Base-by-base conservation (phyloP, 768 basidiomycete species). In the Pulveroboletus sp. region DNA sequence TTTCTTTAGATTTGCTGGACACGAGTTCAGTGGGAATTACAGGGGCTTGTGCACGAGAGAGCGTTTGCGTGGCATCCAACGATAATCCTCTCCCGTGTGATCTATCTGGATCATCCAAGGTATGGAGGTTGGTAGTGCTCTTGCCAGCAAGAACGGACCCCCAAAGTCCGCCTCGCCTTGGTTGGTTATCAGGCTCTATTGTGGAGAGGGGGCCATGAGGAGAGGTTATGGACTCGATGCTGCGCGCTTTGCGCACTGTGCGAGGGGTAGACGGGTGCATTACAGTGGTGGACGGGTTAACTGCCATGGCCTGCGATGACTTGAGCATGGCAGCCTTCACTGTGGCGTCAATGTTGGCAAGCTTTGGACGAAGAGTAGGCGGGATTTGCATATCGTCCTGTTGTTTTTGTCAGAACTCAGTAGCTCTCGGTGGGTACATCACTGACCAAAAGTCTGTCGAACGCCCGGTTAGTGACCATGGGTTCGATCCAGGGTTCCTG, bases 251-350 rank as follows among this genome's bases (percentile, higher is more conserved):
- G 39, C 89, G 81, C 31, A 90, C 67, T 17, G 78, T 70, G 42
- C 77, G 76, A 26, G 84, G 80, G 5, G 81, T 78, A 15, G 63
- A 56, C 3, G 80, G 77, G 35, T 42, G 24, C 4, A 15, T 39
- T 40, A 66, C 58, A 31, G 39, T 62, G 26, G 68, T 56, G 24
- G 65, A 60, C 27, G 71, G 71, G 51, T 69, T 74, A 8, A 73
- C 66, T 17, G 76, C 69, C 65, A 89, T 71, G 26, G 79, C 77
- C 28, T 85, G 82, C 1, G 90, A 91, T 0, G 89, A 90, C 63
- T 89, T 91, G 49, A 95, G 73, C 89, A 95, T 93, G 11, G 88
- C 89, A 5, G 88, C 90, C 64, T 95, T 95, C 43, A 95, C 87
- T 1, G 85, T 82, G 0, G 83, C 71, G 49, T 94, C 89, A 80